These are phyloP conservation scores for Lactarius sp. DNA, from an alignment of 768 basidiomycete genomes.

Conservation along the genomic window DNA sequence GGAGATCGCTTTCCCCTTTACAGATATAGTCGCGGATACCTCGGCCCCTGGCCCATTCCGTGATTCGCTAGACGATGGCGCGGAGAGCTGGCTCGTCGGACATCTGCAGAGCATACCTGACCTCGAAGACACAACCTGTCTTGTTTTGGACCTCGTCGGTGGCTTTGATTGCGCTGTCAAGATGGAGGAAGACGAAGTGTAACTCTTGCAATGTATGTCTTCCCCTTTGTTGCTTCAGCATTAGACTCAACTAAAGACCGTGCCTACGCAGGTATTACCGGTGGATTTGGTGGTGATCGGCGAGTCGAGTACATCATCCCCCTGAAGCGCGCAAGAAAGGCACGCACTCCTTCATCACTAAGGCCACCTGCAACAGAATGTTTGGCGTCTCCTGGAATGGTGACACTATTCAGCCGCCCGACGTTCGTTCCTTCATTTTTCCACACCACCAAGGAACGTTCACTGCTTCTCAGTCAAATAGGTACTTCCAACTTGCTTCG, in stretches of 20 bases:
- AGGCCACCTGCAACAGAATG: constrained; percentile 77
- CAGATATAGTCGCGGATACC: constrained; percentile 64
- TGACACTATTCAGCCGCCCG: too few species aligned
- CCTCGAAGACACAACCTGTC: constrained; percentile 50
- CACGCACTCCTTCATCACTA: constrained; percentile 60
- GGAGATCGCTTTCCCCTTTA: constrained; percentile 69
- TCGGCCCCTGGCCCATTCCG: constrained; percentile 41
- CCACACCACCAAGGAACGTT: not conserved
- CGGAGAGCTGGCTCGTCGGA: constrained; percentile 55
- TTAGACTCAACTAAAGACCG: not conserved
- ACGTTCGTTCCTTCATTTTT: too few species aligned
- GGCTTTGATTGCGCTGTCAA: constrained; percentile 67
- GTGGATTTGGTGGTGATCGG: constrained; percentile 79
- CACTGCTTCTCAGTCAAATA: constrained; percentile 50
- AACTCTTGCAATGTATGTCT: constrained; percentile 33
- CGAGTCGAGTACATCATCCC: constrained; percentile 94
- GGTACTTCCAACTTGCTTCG: constrained; percentile 63
- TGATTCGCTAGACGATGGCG: constrained; percentile 54
- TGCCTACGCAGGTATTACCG: constrained; percentile 70
- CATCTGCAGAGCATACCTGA: constrained; percentile 54
- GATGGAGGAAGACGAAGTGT: constrained; percentile 70
- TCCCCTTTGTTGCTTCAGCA: too few species aligned
- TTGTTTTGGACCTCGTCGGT: constrained; percentile 64
- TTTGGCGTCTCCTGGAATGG: too few species aligned
- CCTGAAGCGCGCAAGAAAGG: constrained; percentile 56